Evolutionary conservation across 169 alveolate species (phyloP), one percentile per base, ranked within the genome.

Genomic region (Cryptosporidium bovis): DNA sequence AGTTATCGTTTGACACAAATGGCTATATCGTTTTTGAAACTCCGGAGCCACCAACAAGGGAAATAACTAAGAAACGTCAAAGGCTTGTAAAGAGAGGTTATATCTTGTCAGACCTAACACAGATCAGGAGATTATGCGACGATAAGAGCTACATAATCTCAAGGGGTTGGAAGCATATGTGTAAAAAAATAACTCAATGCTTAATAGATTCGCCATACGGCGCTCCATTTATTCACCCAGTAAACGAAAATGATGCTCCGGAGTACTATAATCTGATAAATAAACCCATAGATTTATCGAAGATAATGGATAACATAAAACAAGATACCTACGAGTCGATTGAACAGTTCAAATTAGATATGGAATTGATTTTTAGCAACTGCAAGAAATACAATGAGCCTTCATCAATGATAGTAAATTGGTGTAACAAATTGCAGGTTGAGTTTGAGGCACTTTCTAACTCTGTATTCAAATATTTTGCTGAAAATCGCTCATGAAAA

Each of bases 161-260:
- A 27, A 56, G 87, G 33, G 87, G 87, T 12, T 77, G 87, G 87
- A 77, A 77, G 40, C 87, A 77, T 66, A 77, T 77, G 64, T 77
- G 87, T 40, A 77, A 77, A 77, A 77, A 77, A 60, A 77, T 77
- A 60, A 77, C 87, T 3, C 87, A 77, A 50, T 77, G 87, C 44
- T 62, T 77, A 34, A 62, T 77, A 31, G 87, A 77, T 16, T 77
- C 71, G 13, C 87, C 87, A 60, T 77, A 77, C 48, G 71, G 87
- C 13, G 69, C 77, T 44, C 87, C 87, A 24, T 77, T 77, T 62
- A 77, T 77, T 56, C 64, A 77, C 64, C 87, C 87, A 44, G 87
- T 77, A 13, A 71, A 77, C 36, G 87, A 77, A 77, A 77, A 24
- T 18, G 87, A 77, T n/a, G 87, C 87, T 24, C 87, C 87, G 2